Base-by-base conservation (phyloP, 1,284 basidiomycete genomes). In the Pseudozyma tsukubaensis region DNA sequence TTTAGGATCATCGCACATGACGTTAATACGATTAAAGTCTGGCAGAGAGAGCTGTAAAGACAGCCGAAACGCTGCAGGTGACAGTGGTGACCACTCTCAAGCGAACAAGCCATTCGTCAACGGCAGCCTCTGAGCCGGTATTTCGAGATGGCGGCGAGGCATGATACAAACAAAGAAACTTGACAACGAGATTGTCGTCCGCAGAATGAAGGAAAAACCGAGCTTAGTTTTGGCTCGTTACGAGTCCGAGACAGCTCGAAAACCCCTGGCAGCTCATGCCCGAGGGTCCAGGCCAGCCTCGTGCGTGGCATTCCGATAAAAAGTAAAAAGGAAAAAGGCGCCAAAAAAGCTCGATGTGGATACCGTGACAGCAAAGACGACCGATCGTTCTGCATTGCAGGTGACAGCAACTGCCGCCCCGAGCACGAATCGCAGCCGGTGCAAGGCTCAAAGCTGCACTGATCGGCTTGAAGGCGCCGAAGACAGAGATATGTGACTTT, bases 201-300 rank as follows among this genome's bases (percentile, higher is more conserved):
- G 24, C 24, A 29, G 24, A 29, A 29, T 3, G 3, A 43, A 43
- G 3, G 42, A 18, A 18, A 49, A 29, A 32, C 32, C 32, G 32
- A 35, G 47, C 18, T 21, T 32, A 16, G n/a, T 6, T 18, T 21
- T 21, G 9, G 21, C 35, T 37, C 35, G 49, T 18, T 18, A 18
- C 36, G 44, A 19, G 32, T 49, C 48, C 13, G 48, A 49, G 48
- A 49, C 48, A 34, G 32, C 14, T n/a, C 16, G 37, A 39, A 13
- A 18, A 43, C 49, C 49, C 49, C 49, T 50, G 49, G 34, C 49
- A 50, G 49, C 34, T 13, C 32, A 36, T 37, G 49, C 12, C 49
- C 48, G 34, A 49, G 34, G 48, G 48, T 49, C 48, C 32, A 49
- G 48, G 24, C 24, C 42, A 43, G 10, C 9, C 14, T 10, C 9